Percentiles rank a stretch among this genome's conserved stretches.
These are phyloP conservation scores for Pichia sp. DNA, from an alignment of 1,139 yeast species.

Conservation along the genomic window DNA sequence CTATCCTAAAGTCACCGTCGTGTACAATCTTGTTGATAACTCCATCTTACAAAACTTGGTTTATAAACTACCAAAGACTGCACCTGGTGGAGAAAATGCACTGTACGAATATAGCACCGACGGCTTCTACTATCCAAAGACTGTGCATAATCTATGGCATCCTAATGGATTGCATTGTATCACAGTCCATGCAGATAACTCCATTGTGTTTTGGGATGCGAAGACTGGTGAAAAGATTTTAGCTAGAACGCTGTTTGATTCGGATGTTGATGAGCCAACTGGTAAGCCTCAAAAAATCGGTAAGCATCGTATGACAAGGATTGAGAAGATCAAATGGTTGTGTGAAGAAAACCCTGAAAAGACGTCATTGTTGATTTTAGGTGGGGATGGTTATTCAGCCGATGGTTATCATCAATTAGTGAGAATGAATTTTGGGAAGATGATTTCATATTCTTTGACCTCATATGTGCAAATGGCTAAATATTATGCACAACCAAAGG, in stretches of 20 bases:
- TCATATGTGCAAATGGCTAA: constrained; percentile 81
- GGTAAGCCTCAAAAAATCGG: constrained; percentile 23
- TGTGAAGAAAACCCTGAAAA: constrained; percentile 80
- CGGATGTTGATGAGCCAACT: constrained; percentile 56
- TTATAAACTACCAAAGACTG: constrained; percentile 59
- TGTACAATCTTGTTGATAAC: constrained; percentile 64
- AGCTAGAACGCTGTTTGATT: constrained; percentile 71
- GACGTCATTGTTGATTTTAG: constrained; percentile 70
- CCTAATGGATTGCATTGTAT: constrained; percentile 89
- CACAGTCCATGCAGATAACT: constrained; percentile 77
- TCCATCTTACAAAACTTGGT: constrained; percentile 54
- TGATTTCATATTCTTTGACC: constrained; percentile 76
- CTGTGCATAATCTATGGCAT: constrained; percentile 73
- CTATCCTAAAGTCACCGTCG: constrained; percentile 67
- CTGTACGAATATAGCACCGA: constrained; percentile 34
- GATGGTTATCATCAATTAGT: constrained; percentile 56
- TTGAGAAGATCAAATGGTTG: constrained; percentile 59
- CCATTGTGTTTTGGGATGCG: constrained; percentile 92
- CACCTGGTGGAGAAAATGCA: constrained; percentile 61
- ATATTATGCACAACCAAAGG: constrained; percentile 67
- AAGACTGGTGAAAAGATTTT: constrained; percentile 68
- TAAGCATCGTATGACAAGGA: constrained; percentile 37
- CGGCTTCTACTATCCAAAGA: constrained; percentile 42
- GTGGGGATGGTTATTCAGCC: constrained; percentile 51
- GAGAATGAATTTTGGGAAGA: constrained; percentile 74